Conservation (phyloP, 257 asterid species). For the Coffea canephora region DNA sequence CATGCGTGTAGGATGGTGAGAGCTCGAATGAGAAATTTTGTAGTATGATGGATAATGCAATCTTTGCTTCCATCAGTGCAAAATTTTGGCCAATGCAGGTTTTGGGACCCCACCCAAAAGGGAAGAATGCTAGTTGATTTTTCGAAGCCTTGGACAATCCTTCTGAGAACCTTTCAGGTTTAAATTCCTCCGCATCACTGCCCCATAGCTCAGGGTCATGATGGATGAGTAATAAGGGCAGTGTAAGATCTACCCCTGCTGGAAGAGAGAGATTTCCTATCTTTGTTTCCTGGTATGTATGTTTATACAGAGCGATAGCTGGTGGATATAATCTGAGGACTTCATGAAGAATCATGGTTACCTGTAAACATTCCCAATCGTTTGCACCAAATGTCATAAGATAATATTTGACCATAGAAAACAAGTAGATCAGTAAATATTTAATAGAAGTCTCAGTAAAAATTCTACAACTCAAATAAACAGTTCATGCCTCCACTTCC, state of each 20-base stretch:
- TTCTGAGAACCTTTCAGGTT: constrained; percentile 46
- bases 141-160: constrained; percentile 48
- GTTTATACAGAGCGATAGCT: constrained; percentile 36
- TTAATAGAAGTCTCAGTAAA: neutral
- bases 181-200: constrained; percentile 47
- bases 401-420: neutral
- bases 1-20: constrained; percentile 51
- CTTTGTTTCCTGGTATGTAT: constrained; percentile 36
- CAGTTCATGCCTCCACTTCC: neutral
- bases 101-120: constrained; percentile 62
- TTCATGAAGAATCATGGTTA: constrained; percentile 49
- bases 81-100: constrained; percentile 56
- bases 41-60: constrained; percentile 43
- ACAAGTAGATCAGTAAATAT: neutral
- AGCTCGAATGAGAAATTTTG: constrained; percentile 42
- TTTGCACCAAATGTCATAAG: neutral
- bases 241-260: constrained; percentile 38
- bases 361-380: constrained; percentile 25
- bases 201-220: constrained; percentile 60
- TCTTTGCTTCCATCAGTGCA: constrained; percentile 46
- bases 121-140: constrained; percentile 46
- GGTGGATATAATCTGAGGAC: constrained; percentile 55
- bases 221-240: constrained; percentile 41
- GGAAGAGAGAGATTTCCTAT: constrained; percentile 38
- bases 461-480: neutral